These are phyloP conservation scores for Tetradesmus obliquus DNA, from an alignment of 139 green algal genomes.

Conservation along the genomic window DNA sequence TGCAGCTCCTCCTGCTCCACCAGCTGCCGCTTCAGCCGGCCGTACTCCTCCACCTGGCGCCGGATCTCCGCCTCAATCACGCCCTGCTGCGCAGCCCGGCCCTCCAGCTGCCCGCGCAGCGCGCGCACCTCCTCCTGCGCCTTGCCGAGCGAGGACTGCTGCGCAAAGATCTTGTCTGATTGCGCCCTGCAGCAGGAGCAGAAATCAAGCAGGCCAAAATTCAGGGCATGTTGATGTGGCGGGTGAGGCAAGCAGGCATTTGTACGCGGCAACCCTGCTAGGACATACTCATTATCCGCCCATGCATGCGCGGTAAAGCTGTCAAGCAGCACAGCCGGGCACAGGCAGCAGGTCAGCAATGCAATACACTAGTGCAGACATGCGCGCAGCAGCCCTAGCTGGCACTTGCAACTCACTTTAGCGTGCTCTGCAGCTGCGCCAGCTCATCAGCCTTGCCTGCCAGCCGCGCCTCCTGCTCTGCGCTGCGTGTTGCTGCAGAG, in stretches of 20 bases:
- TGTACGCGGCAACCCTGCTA: too few relatives aligned
- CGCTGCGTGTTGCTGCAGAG: background rate
- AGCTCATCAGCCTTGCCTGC: conserved; percentile 34
- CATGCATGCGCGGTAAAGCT: background rate
- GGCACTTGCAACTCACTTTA: conserved; percentile 20
- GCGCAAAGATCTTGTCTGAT: conserved; percentile 39
- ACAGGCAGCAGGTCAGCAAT: background rate
- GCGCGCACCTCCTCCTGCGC: conserved; percentile 29
- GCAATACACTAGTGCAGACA: background rate
- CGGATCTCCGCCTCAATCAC: conserved; percentile 46
- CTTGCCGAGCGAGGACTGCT: conserved; percentile 30
- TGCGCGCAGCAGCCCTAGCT: background rate
- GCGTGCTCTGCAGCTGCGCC: conserved; percentile 17
- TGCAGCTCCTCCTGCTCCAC: conserved; percentile 52
- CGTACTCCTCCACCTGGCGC: conserved; percentile 39
- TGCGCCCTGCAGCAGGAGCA: conserved; percentile 30
- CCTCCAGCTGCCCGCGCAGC: conserved; percentile 38
- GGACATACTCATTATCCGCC: too few relatives aligned
- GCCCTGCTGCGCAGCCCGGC: conserved; percentile 19
- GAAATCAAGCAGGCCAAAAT: background rate
- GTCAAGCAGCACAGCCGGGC: background rate
- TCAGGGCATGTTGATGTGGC: background rate
- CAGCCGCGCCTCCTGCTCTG: conserved; percentile 35
- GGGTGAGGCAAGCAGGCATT: background rate
- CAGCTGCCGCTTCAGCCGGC: conserved; percentile 39